phyloP scores from a whole-genome alignment of 2,329 filamentous ascomycete genomes.

The Alternaria triticina region DNA sequence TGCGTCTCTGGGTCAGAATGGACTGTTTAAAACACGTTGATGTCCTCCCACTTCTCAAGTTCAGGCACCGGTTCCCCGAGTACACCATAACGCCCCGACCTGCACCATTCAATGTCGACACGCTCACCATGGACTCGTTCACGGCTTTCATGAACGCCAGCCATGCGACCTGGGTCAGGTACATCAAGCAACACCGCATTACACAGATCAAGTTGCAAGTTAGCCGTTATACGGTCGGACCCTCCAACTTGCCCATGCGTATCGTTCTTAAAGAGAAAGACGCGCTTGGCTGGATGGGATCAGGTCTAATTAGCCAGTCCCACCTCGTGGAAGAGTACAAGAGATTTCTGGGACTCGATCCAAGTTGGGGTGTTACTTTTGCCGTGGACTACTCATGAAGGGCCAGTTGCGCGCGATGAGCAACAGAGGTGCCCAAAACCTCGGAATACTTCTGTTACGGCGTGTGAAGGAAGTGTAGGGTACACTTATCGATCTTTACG shows the following conservation, averaged over 20 bases:
- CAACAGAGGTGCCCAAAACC: background rate
- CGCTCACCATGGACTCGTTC: background rate
- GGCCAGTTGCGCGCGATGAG: background rate
- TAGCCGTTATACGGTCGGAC: fast-evolving
- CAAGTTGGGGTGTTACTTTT: background rate
- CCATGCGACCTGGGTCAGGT: background rate
- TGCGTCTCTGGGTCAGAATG: slow-evolving; percentile 21
- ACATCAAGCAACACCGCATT: background rate
- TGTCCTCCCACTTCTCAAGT: slow-evolving; percentile 23
- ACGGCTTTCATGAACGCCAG: background rate
- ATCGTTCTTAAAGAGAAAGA: background rate
- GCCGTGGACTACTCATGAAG: background rate
- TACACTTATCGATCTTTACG: background rate
- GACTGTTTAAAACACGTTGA: slow-evolving; percentile 11
- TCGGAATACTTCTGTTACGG: background rate
- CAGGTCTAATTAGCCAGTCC: fast-evolving
- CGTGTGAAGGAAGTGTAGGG: background rate
- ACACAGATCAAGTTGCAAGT: background rate
- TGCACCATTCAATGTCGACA: no score
- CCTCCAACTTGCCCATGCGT: background rate
- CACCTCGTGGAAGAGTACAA: background rate
- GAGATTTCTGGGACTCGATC: background rate
- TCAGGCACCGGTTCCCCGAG: slow-evolving; percentile 22
- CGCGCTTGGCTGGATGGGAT: background rate
- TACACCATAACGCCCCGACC: slow-evolving; percentile 9